Evolutionary conservation across 352 stramenopile species (phyloP).

Genomic region (Phytophthora brassicae): DNA sequence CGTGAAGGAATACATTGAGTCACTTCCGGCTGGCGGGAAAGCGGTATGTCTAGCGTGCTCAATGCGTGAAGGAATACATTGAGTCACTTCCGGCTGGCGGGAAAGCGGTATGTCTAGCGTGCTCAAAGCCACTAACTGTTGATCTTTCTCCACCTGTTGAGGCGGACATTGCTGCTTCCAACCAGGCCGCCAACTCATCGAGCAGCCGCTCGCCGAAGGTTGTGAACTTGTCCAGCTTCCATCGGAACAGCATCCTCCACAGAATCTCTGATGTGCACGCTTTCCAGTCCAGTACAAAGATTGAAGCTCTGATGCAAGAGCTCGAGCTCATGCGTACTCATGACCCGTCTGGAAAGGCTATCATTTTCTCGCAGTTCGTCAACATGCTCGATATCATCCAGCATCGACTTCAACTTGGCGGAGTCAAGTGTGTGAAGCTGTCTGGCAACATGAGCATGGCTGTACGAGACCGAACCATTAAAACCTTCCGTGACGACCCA

Average conservation of each 20-base stretch:
- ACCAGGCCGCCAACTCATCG: background rate
- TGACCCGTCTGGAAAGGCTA: constrained; percentile 96
- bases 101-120: constrained; percentile 76
- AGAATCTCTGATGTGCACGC: constrained; percentile 60
- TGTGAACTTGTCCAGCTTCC: constrained; percentile 64
- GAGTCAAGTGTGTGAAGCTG: constrained; percentile 90
- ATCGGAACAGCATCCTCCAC: constrained; percentile 73
- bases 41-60: too few relatives aligned
- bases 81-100: constrained; percentile 65
- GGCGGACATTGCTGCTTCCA: constrained; percentile 10
- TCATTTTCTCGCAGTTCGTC: constrained; percentile 99
- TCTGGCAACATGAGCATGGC: constrained; percentile 91
- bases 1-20: constrained; percentile 81
- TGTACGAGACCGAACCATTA: constrained; percentile 78
- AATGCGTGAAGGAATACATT: constrained; percentile 82
- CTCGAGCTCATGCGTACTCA: constrained; percentile 92
- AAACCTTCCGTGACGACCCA: constrained; percentile 88
- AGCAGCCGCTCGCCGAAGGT: constrained; percentile 21
- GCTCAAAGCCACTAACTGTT: constrained; percentile 84
- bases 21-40: constrained; percentile 58
- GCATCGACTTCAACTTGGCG: constrained; percentile 91
- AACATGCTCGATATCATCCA: constrained; percentile 99
- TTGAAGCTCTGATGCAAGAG: constrained; percentile 98
- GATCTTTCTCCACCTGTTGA: constrained; percentile 54
- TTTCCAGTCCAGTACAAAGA: constrained; percentile 95